A percentile compares a stretch with the other conserved stretches of the same genome.
phyloP scores from a whole-genome alignment of 208 protist genomes.

The Trypanosoma caninum region DNA sequence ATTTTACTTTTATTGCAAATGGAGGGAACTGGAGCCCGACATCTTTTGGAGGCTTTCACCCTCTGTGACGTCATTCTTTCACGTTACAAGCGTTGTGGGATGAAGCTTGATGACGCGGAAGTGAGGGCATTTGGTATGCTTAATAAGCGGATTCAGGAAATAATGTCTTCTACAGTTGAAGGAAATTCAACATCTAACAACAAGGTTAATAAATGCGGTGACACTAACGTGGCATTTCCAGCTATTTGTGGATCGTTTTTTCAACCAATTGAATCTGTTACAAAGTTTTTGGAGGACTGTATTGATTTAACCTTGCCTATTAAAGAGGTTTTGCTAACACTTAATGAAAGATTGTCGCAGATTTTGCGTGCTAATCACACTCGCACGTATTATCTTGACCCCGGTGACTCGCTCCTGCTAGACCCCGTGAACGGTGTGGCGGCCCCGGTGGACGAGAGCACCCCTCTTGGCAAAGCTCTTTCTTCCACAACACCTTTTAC shows the following conservation, averaged over 20 bases:
- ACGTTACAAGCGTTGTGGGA: conserved; percentile 51
- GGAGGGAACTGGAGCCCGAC: conserved; percentile 1
- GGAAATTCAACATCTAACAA: conserved; percentile 14
- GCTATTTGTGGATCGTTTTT: conserved; percentile 14
- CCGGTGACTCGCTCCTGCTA: conserved; percentile 45
- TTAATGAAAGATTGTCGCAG: conserved; percentile 41
- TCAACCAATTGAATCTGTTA: conserved; percentile 48
- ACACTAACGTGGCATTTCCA: not conserved
- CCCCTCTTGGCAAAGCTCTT: conserved; percentile 45
- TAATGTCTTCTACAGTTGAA: not conserved
- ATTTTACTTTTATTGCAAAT: too few species aligned
- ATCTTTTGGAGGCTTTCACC: conserved; percentile 63
- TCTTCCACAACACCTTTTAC: conserved; percentile 28
- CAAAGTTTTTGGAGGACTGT: conserved; percentile 37
- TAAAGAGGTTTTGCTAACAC: conserved; percentile 29
- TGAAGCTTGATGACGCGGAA: conserved; percentile 34
- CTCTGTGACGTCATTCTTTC: conserved; percentile 64
- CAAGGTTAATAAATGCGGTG: not conserved
- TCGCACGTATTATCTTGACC: conserved; percentile 37
- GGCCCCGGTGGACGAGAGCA: conserved; percentile 33
- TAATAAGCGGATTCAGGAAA: conserved; percentile 17
- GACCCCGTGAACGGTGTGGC: conserved; percentile 57
- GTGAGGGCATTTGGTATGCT: conserved; percentile 40
- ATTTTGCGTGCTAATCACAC: conserved; percentile 19
- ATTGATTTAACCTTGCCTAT: conserved; percentile 23